Percentiles rank a stretch among this genome's conserved stretches.
Conservation (phyloP, 202 grass and related monocot species). For the Schoenoplectus triqueter region DNA sequence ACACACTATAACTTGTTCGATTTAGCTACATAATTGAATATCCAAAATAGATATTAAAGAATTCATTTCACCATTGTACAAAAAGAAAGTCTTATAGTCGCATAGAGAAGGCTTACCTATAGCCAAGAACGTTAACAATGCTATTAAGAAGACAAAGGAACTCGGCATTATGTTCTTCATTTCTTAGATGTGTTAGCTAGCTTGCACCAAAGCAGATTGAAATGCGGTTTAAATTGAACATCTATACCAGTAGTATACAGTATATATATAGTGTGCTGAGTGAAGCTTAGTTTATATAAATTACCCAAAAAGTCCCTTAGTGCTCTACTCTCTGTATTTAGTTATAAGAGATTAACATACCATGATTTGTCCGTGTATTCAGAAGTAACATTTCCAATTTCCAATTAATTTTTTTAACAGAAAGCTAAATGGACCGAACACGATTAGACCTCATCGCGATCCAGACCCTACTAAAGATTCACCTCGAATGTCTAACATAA, state of each 20-base stretch:
- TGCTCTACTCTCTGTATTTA: not conserved
- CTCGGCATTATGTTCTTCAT: not conserved
- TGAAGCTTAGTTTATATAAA: not conserved
- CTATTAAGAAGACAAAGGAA: not conserved
- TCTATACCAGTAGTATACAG: not conserved
- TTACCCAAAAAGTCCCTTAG: not conserved
- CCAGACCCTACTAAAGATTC: too few species aligned
- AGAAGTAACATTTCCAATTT: not conserved
- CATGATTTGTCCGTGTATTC: not conserved
- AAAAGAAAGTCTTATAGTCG: not conserved
- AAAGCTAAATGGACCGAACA: not conserved
- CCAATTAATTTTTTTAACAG: not conserved
- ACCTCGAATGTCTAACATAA: too few species aligned
- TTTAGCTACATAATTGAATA: not conserved
- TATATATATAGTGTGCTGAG: not conserved
- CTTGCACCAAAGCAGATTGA: not conserved
- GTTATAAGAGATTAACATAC: not conserved
- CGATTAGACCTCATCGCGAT: too few species aligned
- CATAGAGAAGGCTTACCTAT: not conserved
- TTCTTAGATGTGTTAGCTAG: not conserved
- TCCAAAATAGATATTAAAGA: not conserved
- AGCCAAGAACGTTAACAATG: not conserved
- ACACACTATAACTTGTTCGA: not conserved
- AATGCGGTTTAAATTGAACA: not conserved
- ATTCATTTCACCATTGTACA: not conserved